These are phyloP conservation scores for Plectosphaerella cucumerina DNA, from an alignment of 2,329 filamentous ascomycete genomes.

Conservation along the genomic window DNA sequence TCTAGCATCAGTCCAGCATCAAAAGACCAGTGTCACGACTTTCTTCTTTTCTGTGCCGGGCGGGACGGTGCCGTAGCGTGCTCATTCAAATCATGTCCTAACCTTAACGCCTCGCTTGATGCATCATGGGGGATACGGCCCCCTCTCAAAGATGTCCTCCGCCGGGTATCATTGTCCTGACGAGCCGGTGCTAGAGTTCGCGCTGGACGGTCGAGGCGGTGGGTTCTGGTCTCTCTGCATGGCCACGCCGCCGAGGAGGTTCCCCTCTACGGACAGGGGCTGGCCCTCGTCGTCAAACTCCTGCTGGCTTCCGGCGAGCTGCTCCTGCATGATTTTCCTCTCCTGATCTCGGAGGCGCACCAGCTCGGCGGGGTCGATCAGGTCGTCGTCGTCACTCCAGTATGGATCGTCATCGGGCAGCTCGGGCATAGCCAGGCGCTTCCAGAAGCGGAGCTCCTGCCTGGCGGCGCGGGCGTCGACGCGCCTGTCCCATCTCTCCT, in stretches of 20 bases:
- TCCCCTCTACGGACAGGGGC: constrained; percentile 13
- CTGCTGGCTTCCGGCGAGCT: constrained; percentile 27
- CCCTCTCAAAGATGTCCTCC: constrained; percentile 20
- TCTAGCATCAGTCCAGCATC: no score
- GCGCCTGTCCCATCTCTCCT: constrained; percentile 46
- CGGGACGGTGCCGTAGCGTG: no score
- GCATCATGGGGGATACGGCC: constrained; percentile 15
- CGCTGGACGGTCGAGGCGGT: constrained; percentile 35
- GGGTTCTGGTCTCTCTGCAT: constrained; percentile 35
- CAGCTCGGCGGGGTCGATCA: constrained; percentile 59
- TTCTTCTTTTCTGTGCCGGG: neutral
- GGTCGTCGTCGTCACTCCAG: constrained; percentile 59
- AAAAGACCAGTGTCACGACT: no score
- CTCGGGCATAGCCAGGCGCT: constrained; percentile 60
- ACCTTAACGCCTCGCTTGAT: neutral
- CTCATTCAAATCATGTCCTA: no score
- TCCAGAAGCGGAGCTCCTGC: constrained; percentile 63
- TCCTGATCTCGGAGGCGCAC: constrained; percentile 47
- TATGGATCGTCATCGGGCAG: constrained; percentile 55
- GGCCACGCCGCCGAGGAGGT: constrained; percentile 34
- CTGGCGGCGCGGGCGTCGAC: constrained; percentile 48
- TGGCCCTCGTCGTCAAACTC: constrained; percentile 28
- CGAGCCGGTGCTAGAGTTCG: constrained; percentile 38
- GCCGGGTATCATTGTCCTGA: constrained; percentile 29
- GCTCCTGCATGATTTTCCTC: constrained; percentile 35